Base-by-base conservation (phyloP, 2,329 filamentous ascomycete species). In the Aspergillus piperis region DNA sequence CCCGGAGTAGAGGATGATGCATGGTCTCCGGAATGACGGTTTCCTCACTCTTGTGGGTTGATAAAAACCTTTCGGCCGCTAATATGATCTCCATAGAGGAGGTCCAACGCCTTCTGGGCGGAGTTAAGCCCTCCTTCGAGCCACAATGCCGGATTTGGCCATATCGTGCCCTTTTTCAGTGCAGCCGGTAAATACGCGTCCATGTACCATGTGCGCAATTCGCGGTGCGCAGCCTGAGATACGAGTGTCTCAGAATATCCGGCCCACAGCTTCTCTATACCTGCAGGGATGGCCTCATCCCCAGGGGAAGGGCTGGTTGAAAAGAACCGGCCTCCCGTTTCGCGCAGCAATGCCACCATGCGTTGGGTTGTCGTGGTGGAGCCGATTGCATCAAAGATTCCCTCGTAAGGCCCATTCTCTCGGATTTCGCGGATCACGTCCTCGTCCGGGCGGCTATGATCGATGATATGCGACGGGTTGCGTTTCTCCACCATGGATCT, bases 121-220 rank as follows among this genome's bases (percentile, higher is more conserved):
- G 47, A n/a, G 2, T 27, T 7, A 8, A 58, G 39, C 21, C 56
- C 56, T 2, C 55, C 55, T 21, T 50, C 10, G 6, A 58, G 13
- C 48, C 30, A 23, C 21, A 38, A 41, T 5, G 38, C 8, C 25
- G 47, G 32, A 21, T 44, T 58, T 2, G 56, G 32, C 32, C 27
- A 38, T 3, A 54, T 38, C 32, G n/a, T 3, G n/a, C 67, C 62
- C 15, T 19, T 75, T 10, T 55, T 77, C 15, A 61, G 39, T 8
- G 50, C 58, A 21, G 25, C 13, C 8, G 61, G 54, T 19, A 63
- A n/a, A 50, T 61, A 63, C n/a, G 53, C 39, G 2, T 59, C 21
- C 19, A 61, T 23, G 36, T 47, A 61, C 58, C 58, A 63, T 25
- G 25, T 36, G n/a, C 36, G n/a, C 11, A n/a, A 23, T 52, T 56